A percentile compares a stretch with the other conserved stretches of the same genome.
phyloP scores from a whole-genome alignment of 2,329 filamentous ascomycete species.

The Truncatella angustata region DNA sequence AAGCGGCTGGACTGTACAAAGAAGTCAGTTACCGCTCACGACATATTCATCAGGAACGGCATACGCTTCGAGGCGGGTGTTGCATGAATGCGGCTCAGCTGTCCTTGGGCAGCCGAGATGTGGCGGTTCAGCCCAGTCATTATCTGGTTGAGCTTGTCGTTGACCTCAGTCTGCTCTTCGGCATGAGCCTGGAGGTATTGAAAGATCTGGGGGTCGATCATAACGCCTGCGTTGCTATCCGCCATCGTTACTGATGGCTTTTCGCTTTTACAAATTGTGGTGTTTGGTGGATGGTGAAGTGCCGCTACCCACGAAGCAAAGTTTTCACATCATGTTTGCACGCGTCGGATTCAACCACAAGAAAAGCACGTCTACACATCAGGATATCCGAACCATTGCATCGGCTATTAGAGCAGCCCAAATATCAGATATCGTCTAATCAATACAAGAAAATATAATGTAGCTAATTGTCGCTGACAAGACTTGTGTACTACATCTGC shows the following conservation, averaged over 20 bases:
- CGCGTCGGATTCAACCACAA: not conserved
- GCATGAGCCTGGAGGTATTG: conserved; percentile 83
- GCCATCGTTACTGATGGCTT: conserved; percentile 17
- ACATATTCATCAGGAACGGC: conserved; percentile 17
- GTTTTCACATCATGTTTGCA: not conserved
- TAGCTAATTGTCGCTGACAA: too few relatives aligned
- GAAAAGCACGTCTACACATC: too few relatives aligned
- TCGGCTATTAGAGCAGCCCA: too few relatives aligned
- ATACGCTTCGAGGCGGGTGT: conserved; percentile 64
- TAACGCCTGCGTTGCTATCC: conserved; percentile 32
- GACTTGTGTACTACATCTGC: too few relatives aligned
- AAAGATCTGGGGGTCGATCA: conserved; percentile 83
- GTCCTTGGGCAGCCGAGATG: conserved; percentile 76
- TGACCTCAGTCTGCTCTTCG: conserved; percentile 79
- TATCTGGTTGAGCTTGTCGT: conserved; percentile 80
- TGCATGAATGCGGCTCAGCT: conserved; percentile 86
- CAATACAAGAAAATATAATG: too few relatives aligned
- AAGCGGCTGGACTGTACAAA: conserved; percentile 59
- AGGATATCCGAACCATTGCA: too few relatives aligned
- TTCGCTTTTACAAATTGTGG: not conserved
- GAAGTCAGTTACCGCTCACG: not conserved
- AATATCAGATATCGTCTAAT: too few relatives aligned
- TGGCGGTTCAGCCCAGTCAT: conserved; percentile 80
- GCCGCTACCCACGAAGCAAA: not conserved
- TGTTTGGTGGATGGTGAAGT: not conserved